phyloP scores from a whole-genome alignment of 2,329 filamentous ascomycete species.

The Calonectria pseudoreteaudii region DNA sequence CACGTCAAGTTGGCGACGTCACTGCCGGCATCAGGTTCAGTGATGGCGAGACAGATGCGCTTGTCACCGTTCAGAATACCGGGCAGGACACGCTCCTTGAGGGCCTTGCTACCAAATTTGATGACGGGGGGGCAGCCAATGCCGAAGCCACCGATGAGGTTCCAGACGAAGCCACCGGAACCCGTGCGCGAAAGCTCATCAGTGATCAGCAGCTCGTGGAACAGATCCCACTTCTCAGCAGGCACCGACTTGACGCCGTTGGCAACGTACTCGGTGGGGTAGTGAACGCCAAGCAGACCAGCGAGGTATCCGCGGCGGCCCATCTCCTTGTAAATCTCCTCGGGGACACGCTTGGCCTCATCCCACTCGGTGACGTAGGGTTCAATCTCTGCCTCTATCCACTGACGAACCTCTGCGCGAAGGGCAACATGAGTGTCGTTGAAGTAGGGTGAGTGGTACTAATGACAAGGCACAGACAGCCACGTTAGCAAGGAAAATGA shows the following conservation, averaged over 20 bases:
- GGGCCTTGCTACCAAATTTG: constrained; percentile 88
- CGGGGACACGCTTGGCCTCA: constrained; percentile 90
- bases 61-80: constrained; percentile 92
- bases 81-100: constrained; percentile 89
- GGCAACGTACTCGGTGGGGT: constrained; percentile 80
- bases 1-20: constrained; percentile 97
- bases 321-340: constrained; percentile 94
- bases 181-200: constrained; percentile 92
- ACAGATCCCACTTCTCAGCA: constrained; percentile 94
- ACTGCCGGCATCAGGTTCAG: constrained; percentile 93
- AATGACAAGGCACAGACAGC: background rate
- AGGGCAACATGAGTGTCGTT: constrained; percentile 94
- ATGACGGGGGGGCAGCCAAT: constrained; percentile 93
- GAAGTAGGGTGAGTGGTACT: constrained; percentile 98
- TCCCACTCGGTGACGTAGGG: constrained; percentile 97
- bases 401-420: constrained; percentile 89
- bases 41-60: constrained; percentile 97
- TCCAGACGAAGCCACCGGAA: constrained; percentile 96
- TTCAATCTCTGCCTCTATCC: constrained; percentile 90
- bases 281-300: constrained; percentile 88
- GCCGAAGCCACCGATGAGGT: constrained; percentile 94
- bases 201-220: constrained; percentile 96
- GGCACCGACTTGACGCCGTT: constrained; percentile 79
- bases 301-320: constrained; percentile 92
- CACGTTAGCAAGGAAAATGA: constrained; percentile 20